phyloP scores from a whole-genome alignment of 208 protist species.

The Trypanosoma theileri region DNA sequence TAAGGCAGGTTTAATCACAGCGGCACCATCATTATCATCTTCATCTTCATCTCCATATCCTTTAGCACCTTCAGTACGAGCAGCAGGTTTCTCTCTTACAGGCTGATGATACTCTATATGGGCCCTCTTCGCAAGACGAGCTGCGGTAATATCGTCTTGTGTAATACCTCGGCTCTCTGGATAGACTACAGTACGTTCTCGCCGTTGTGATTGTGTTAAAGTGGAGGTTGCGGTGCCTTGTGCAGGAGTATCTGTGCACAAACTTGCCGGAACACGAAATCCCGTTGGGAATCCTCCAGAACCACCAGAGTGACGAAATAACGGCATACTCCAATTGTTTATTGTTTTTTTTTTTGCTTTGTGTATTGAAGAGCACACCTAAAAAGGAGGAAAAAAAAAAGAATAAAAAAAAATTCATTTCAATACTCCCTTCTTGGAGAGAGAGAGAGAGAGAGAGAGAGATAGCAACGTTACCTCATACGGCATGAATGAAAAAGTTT shows the following conservation, averaged over 20 bases:
- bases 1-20: background rate
- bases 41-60: background rate
- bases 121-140: constrained; percentile 50
- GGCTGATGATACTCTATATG: constrained; percentile 81
- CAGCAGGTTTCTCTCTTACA: constrained; percentile 17
- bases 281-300: constrained; percentile 27
- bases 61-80: background rate
- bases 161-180: constrained; percentile 22
- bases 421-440: too few species aligned
- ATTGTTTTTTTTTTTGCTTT: background rate
- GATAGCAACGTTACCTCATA: constrained; percentile 5
- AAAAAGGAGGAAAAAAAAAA: constrained; percentile 3
- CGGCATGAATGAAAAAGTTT: background rate
- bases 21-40: background rate
- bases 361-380: background rate
- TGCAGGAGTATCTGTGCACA: constrained; percentile 6
- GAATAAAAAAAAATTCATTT: too few species aligned
- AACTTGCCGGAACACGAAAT: constrained; percentile 39
- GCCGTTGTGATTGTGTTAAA: constrained; percentile 3
- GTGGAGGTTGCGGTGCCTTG: constrained; percentile 28
- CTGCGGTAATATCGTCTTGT: constrained; percentile 34
- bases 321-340: constrained; percentile 27
- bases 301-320: constrained; percentile 35
- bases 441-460: constrained; percentile 7
- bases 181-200: constrained; percentile 23